Evolutionary conservation across 2,329 filamentous ascomycete species (phyloP).

Genomic region (Xylariaceae sp.): DNA sequence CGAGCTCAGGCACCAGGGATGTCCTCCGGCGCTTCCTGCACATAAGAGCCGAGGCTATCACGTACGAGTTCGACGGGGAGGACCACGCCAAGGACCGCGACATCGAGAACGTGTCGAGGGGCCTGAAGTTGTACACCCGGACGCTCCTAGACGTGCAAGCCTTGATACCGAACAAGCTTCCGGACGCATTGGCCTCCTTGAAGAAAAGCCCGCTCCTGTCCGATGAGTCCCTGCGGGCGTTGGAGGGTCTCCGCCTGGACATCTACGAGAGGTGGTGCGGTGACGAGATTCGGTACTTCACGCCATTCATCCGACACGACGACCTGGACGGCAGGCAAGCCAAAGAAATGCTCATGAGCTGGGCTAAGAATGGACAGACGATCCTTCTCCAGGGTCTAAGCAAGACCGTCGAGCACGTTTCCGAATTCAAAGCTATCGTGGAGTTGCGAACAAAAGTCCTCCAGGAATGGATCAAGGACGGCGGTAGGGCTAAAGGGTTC

Average conservation of each 20-base stretch:
- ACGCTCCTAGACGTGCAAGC: conserved; percentile 73
- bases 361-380: conserved; percentile 55
- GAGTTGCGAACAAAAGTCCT: conserved; percentile 62
- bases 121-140: conserved; percentile 65
- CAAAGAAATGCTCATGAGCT: conserved; percentile 52
- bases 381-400: conserved; percentile 55
- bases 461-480: conserved; percentile 67
- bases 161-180: conserved; percentile 64
- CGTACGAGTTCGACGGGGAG: conserved; percentile 47
- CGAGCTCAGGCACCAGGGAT: conserved; percentile 71
- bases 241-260: conserved; percentile 70
- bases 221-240: conserved; percentile 56
- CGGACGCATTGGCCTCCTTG: conserved; percentile 59
- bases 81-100: conserved; percentile 34
- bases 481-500: conserved; percentile 56
- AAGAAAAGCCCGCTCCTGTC: conserved; percentile 65
- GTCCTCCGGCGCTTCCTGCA: conserved; percentile 72
- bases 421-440: conserved; percentile 62
- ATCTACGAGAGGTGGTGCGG: conserved; percentile 72
- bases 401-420: conserved; percentile 49
- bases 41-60: conserved; percentile 62
- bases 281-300: conserved; percentile 76
- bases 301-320: conserved; percentile 78
- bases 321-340: conserved; percentile 58
- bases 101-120: conserved; percentile 48